A percentile compares a stretch with the other conserved stretches of the same genome.
Conservation (phyloP, 306 rosid species). For the Pyrus bretschneideri region DNA sequence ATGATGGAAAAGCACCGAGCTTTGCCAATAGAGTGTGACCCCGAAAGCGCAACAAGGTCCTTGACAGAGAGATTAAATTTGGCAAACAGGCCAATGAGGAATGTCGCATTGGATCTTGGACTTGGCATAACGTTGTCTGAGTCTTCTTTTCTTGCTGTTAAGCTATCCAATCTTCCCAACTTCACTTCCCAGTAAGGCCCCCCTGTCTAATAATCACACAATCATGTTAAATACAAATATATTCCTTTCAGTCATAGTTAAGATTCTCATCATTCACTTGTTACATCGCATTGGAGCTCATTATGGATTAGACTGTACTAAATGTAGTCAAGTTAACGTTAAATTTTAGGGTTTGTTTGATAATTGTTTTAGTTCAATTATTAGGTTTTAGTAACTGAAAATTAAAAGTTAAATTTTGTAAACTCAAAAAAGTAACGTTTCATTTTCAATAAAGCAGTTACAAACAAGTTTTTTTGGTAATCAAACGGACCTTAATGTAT, state of each 20-base stretch:
- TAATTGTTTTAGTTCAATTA: neutral
- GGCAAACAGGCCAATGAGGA: slow-evolving; percentile 53
- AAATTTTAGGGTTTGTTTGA: no score
- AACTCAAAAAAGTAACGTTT: neutral
- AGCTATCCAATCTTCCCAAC: slow-evolving; percentile 80
- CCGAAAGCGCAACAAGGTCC: slow-evolving; percentile 88
- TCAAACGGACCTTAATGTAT: neutral
- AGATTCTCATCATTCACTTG: neutral
- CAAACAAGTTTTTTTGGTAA: no score
- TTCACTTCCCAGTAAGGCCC: slow-evolving; percentile 85
- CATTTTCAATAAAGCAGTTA: neutral
- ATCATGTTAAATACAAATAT: neutral
- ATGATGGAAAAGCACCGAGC: slow-evolving; percentile 89
- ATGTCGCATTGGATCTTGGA: slow-evolving; percentile 76
- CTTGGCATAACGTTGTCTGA: slow-evolving; percentile 78
- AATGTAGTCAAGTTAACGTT: no score
- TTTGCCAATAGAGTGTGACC: slow-evolving; percentile 83
- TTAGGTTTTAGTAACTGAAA: neutral
- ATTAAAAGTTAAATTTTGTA: neutral
- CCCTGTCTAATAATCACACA: slow-evolving; percentile 52
- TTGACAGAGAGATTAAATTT: slow-evolving; percentile 38
- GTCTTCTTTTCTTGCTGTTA: slow-evolving; percentile 60
- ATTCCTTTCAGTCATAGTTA: neutral
- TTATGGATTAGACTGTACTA: neutral
- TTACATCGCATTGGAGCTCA: neutral